Conservation (phyloP, 139 green algal species). For the Microglena sp. region DNA sequence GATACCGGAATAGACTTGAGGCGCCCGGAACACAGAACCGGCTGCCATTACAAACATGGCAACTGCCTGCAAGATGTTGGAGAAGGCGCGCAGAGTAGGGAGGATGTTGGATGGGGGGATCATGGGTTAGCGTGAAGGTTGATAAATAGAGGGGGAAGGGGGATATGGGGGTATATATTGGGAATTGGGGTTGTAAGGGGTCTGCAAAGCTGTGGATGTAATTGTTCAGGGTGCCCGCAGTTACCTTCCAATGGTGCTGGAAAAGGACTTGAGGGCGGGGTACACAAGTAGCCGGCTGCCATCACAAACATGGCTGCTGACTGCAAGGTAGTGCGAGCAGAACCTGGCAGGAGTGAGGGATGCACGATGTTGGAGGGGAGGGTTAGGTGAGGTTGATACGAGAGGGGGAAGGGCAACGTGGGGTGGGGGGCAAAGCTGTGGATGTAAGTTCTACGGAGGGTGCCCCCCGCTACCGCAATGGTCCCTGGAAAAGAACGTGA, state of each 20-base stretch:
- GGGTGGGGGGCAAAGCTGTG: conserved; percentile 77
- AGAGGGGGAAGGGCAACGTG: no score
- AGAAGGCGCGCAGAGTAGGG: conserved; percentile 3
- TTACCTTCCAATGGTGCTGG: conserved; percentile 47
- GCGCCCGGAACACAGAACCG: conserved; percentile 52
- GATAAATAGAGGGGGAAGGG: no score
- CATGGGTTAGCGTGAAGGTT: background rate
- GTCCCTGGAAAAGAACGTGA: conserved; percentile 25
- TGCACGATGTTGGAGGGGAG: background rate
- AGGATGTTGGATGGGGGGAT: background rate
- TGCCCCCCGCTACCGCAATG: conserved; percentile 67
- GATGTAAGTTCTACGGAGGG: conserved; percentile 90
- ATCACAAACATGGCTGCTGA: conserved; percentile 59
- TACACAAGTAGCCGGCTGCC: conserved; percentile 60
- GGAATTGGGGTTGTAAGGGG: no score
- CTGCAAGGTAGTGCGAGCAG: no score
- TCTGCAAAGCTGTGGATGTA: conserved; percentile 88
- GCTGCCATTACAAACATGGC: conserved; percentile 70
- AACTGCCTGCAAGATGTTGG: no score
- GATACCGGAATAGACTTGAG: conserved; percentile 24
- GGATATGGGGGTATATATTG: no score
- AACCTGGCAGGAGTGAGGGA: no score
- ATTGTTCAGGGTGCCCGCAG: conserved; percentile 68
- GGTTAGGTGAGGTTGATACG: background rate
- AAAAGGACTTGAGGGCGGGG: conserved; percentile 38